phyloP scores from a whole-genome alignment of 1,139 yeast genomes.

The Magnusiomyces paraingens region DNA sequence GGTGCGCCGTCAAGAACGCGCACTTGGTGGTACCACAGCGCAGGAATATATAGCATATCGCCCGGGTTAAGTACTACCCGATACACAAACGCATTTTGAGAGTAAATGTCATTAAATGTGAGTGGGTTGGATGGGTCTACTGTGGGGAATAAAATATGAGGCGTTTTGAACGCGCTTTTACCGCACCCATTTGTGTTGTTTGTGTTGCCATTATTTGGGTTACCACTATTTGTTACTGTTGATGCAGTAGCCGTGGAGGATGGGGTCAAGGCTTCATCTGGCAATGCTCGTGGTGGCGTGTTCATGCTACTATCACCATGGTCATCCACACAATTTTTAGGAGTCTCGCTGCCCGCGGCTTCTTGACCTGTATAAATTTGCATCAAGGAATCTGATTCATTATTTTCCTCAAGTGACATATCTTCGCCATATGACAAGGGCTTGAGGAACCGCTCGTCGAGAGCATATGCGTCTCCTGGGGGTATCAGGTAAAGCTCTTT shows the following conservation, averaged over 20 bases:
- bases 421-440: constrained; percentile 7
- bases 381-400: not conserved
- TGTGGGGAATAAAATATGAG: constrained; percentile 31
- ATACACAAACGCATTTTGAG: constrained; percentile 23
- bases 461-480: constrained; percentile 30
- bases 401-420: constrained; percentile 3
- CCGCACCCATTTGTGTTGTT: not conserved
- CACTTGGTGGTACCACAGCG: constrained; percentile 39
- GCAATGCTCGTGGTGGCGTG: no score
- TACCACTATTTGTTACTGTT: not conserved
- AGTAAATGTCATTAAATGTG: constrained; percentile 18
- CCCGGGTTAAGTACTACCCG: constrained; percentile 33
- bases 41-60: constrained; percentile 36
- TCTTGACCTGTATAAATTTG: no score
- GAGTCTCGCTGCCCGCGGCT: no score
- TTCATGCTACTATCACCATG: not conserved
- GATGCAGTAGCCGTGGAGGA: not conserved
- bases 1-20: constrained; percentile 26
- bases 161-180: not conserved
- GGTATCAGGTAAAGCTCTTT: constrained; percentile 35
- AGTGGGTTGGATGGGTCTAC: constrained; percentile 27
- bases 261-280: no score
- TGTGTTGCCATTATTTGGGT: not conserved
- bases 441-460: constrained; percentile 24
- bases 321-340: not conserved